Percentiles rank a stretch among this genome's conserved stretches.
Evolutionary conservation across 257 asterid species (phyloP).

Genomic region (Sherardia arvensis): DNA sequence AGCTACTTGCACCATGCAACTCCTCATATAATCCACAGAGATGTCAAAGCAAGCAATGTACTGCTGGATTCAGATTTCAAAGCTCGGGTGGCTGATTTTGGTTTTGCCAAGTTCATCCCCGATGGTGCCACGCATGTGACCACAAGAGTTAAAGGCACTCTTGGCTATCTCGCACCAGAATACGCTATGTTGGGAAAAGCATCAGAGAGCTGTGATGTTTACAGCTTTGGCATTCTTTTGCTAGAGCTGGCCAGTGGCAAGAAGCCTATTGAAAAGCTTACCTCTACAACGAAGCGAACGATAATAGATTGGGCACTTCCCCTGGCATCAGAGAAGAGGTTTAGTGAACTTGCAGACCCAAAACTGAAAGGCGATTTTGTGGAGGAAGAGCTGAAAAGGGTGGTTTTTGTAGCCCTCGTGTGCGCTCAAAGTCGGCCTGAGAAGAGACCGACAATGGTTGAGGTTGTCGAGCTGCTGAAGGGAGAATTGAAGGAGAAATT

Average conservation of each 20-base stretch:
- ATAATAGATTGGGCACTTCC: slow-evolving; percentile 87
- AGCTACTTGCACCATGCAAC: slow-evolving; percentile 85
- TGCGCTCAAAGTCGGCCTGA: slow-evolving; percentile 58
- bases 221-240: slow-evolving; percentile 85
- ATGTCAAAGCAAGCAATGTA: slow-evolving; percentile 83
- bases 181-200: slow-evolving; percentile 88
- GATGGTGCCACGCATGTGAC: slow-evolving; percentile 92
- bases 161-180: slow-evolving; percentile 91
- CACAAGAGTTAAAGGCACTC: slow-evolving; percentile 76
- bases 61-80: slow-evolving; percentile 63
- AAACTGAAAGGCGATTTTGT: slow-evolving; percentile 50
- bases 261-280: slow-evolving; percentile 69
- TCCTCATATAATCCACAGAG: slow-evolving; percentile 82
- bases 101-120: slow-evolving; percentile 77
- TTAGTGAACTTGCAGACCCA: slow-evolving; percentile 56
- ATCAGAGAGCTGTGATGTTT: slow-evolving; percentile 80
- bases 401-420: slow-evolving; percentile 52
- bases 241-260: slow-evolving; percentile 91
- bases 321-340: slow-evolving; percentile 46
- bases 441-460: slow-evolving; percentile 76
- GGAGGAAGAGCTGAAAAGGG: slow-evolving; percentile 74
- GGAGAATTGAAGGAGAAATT: slow-evolving; percentile 62
- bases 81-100: slow-evolving; percentile 86
- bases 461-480: slow-evolving; percentile 63
- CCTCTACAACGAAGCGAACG: slow-evolving; percentile 34